Conservation (phyloP, 306 rosid genomes). For the Vachellia collinsii region DNA sequence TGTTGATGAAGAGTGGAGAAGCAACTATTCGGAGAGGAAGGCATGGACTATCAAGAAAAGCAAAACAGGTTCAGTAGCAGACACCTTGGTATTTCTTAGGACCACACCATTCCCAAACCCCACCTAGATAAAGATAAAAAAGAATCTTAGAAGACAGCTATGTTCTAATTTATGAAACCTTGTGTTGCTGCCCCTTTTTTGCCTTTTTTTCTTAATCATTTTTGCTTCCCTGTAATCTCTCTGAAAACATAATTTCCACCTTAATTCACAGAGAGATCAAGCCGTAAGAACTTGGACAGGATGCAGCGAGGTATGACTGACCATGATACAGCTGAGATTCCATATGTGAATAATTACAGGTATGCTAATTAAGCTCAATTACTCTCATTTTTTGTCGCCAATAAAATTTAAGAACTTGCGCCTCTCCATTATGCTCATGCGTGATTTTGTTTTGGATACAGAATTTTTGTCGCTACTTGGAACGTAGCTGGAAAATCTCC, state of each 20-base stretch:
- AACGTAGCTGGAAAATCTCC: slow-evolving; percentile 98
- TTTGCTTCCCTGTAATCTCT: slow-evolving; percentile 30
- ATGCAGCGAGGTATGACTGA: slow-evolving; percentile 70
- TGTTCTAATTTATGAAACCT: slow-evolving; percentile 41
- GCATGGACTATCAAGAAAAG: slow-evolving; percentile 90
- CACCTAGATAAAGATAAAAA: slow-evolving; percentile 45
- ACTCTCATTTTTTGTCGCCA: slow-evolving; percentile 1
- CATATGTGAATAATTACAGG: slow-evolving; percentile 82
- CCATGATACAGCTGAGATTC: slow-evolving; percentile 62
- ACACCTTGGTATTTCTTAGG: slow-evolving; percentile 57
- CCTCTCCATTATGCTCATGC: neutral
- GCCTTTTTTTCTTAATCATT: neutral
- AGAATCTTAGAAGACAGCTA: slow-evolving; percentile 30
- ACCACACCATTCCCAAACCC: slow-evolving; percentile 61
- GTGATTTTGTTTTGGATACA: slow-evolving; percentile 34
- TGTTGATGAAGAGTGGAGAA: slow-evolving; percentile 91
- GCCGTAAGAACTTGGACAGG: slow-evolving; percentile 70
- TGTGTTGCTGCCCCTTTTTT: slow-evolving; percentile 16
- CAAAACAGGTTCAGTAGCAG: slow-evolving; percentile 80
- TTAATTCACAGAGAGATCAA: slow-evolving; percentile 66
- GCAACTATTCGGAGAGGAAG: slow-evolving; percentile 71
- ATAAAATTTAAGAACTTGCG: neutral
- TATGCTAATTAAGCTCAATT: slow-evolving; percentile 41
- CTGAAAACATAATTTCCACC: slow-evolving; percentile 25
- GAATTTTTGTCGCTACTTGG: slow-evolving; percentile 94